Conservation (phyloP, 2,329 filamentous ascomycete genomes). For the Trichoderma koningiopsis region DNA sequence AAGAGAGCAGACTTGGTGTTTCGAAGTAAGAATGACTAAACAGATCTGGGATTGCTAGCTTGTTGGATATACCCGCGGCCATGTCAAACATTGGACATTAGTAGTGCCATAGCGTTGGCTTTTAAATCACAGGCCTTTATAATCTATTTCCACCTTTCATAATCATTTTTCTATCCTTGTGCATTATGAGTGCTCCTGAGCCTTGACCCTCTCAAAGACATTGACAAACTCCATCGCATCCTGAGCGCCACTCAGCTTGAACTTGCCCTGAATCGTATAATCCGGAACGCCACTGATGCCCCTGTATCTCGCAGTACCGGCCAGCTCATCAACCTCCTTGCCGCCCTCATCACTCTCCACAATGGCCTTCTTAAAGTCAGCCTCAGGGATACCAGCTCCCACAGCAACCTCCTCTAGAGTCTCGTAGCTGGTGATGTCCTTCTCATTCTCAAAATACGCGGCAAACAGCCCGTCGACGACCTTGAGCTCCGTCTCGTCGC, state of each 20-base stretch:
- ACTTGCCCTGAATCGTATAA: slow-evolving; percentile 69
- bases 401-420: slow-evolving; percentile 42
- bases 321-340: slow-evolving; percentile 38
- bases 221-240: slow-evolving; percentile 64
- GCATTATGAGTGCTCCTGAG: slow-evolving; percentile 30
- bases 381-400: slow-evolving; percentile 50
- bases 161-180: neutral
- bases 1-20: slow-evolving; percentile 42
- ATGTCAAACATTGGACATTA: neutral
- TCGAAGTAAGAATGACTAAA: slow-evolving; percentile 17
- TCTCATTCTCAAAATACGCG: slow-evolving; percentile 47
- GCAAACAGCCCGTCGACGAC: slow-evolving; percentile 52
- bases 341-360: slow-evolving; percentile 53
- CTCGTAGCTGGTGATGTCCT: slow-evolving; percentile 46
- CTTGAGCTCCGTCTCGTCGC: slow-evolving; percentile 55
- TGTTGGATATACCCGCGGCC: neutral
- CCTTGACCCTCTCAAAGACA: slow-evolving; percentile 62
- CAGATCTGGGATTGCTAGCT: neutral
- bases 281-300: slow-evolving; percentile 69
- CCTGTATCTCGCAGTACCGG: slow-evolving; percentile 33
- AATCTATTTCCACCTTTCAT: neutral
- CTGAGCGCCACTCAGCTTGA: slow-evolving; percentile 69
- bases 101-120: neutral
- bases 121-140: too few relatives aligned
- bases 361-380: slow-evolving; percentile 41